A percentile compares a stretch with the other conserved stretches of the same genome.
These are phyloP conservation scores for Helianthus annuus DNA, from an alignment of 129 eudicot species.

Conservation along the genomic window HanXRQr2.0-SUNRISE NC_035448.2:182841637-182842136, in stretches of 20 bases:
- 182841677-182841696: too few species aligned
- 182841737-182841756: too few species aligned
- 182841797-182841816: too few species aligned
- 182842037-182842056: conserved; percentile 1
- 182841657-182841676: too few species aligned
- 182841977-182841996: conserved; percentile 34
- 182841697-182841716: too few species aligned
- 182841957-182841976: conserved; percentile 31
- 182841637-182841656: too few species aligned
- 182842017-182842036: neutral
- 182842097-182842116: conserved; percentile 11
- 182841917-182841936: conserved; percentile 7
- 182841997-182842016: conserved; percentile 9
- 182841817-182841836: too few species aligned
- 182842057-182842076: neutral
- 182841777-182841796: too few species aligned
- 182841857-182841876: neutral
- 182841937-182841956: conserved; percentile 35
- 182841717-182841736: too few species aligned
- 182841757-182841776: too few species aligned
- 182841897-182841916: neutral
- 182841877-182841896: neutral
- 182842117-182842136: neutral
- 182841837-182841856: too few species aligned
- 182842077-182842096: neutral